Percentiles rank a stretch among this genome's conserved stretches.
These are phyloP conservation scores for Fonsecaea pedrosoi DNA, from an alignment of 2,329 filamentous ascomycete genomes.

Conservation along the genomic window DNA sequence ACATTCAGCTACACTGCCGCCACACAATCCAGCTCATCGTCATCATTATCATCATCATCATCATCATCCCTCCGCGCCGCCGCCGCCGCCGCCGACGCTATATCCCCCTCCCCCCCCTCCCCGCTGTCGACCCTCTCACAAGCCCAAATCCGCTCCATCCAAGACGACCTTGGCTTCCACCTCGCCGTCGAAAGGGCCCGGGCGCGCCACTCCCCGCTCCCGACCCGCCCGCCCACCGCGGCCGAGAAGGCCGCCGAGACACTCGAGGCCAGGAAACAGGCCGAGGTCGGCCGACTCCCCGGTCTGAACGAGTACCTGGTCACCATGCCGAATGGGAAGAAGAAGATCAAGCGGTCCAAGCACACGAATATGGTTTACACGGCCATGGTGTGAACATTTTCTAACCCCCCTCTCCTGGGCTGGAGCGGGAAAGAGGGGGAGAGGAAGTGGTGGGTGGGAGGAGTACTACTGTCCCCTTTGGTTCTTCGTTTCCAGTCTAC, in stretches of 20 bases:
- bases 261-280: slow-evolving; percentile 13
- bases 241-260: slow-evolving; percentile 25
- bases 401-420: too few relatives aligned
- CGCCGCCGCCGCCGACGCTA: too few relatives aligned
- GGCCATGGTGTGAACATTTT: too few relatives aligned
- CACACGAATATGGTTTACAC: background rate
- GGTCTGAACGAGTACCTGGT: slow-evolving; percentile 23
- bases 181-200: slow-evolving; percentile 21
- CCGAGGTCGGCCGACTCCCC: slow-evolving; percentile 13
- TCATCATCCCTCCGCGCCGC: too few relatives aligned
- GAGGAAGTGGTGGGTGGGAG: too few relatives aligned
- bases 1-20: too few relatives aligned
- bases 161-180: slow-evolving; percentile 25
- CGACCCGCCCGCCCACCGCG: slow-evolving; percentile 20
- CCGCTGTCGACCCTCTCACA: background rate
- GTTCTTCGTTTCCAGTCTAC: too few relatives aligned
- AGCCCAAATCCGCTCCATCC: slow-evolving; percentile 18
- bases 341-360: slow-evolving; percentile 18
- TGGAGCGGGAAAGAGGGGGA: too few relatives aligned
- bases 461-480: too few relatives aligned
- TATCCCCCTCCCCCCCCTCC: background rate
- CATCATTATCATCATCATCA: too few relatives aligned
- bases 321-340: slow-evolving; percentile 22
- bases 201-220: slow-evolving; percentile 12
- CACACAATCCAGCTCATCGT: too few relatives aligned